Conservation (phyloP, 192 early-diverging fungal genomes). For the Coemansia sp. region DNA sequence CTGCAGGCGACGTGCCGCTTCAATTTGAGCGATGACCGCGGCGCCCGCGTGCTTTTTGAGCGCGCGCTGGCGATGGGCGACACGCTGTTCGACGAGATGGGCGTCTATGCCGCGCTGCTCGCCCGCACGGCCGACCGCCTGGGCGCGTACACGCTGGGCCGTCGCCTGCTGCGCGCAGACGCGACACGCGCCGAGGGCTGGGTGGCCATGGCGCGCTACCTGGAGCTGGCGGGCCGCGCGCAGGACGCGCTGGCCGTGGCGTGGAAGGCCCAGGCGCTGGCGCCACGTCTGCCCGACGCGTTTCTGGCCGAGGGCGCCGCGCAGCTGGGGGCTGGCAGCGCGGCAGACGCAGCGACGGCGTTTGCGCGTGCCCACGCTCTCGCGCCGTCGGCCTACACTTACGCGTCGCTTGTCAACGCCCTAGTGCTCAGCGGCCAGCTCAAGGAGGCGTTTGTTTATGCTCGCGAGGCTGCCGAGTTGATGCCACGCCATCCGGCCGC, state of each 20-base stretch:
- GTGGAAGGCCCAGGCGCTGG: slow-evolving; percentile 46
- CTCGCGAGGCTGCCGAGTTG: slow-evolving; percentile 33
- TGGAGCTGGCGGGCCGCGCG: slow-evolving; percentile 16
- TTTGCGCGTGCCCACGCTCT: slow-evolving; percentile 28
- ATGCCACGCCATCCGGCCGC: slow-evolving; percentile 30
- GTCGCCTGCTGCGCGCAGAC: slow-evolving; percentile 29
- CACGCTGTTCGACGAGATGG: slow-evolving; percentile 28
- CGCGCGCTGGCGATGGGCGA: slow-evolving; percentile 16
- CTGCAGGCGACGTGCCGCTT: slow-evolving; percentile 33
- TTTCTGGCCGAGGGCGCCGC: slow-evolving; percentile 30
- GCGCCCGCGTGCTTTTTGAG: slow-evolving; percentile 21
- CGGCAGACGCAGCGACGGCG: slow-evolving; percentile 25
- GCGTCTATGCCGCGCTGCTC: slow-evolving; percentile 26
- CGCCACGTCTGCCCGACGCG: slow-evolving; percentile 20
- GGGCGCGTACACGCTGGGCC: slow-evolving; percentile 28
- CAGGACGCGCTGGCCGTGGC: slow-evolving; percentile 43
- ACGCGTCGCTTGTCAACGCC: slow-evolving; percentile 14
- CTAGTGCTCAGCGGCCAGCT: slow-evolving; percentile 19
- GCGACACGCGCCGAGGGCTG: slow-evolving; percentile 36
- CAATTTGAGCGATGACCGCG: slow-evolving; percentile 14
- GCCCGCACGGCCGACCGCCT: slow-evolving; percentile 8
- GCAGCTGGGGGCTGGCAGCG: slow-evolving; percentile 21
- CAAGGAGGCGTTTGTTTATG: slow-evolving; percentile 42
- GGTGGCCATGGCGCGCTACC: slow-evolving; percentile 47
- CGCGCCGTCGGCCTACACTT: slow-evolving; percentile 14